Evolutionary conservation across 495 filamentous ascomycete genomes (phyloP).

Genomic region (Neurospora sp.): DNA sequence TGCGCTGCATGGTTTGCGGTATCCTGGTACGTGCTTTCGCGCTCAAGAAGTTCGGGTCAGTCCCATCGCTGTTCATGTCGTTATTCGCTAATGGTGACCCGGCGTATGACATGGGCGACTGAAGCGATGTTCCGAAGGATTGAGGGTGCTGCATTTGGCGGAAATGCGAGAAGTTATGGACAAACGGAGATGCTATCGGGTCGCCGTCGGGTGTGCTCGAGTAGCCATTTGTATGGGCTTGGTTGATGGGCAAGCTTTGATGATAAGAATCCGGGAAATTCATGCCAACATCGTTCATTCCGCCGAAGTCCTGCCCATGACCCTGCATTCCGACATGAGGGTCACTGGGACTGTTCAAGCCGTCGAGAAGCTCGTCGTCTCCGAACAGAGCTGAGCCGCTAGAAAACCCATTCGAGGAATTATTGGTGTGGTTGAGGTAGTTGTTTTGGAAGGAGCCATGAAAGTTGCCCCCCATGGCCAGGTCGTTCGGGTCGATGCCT

Average conservation of each 20-base stretch:
- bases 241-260: constrained; percentile 37
- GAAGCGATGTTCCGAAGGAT: constrained; percentile 38
- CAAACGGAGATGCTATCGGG: constrained; percentile 79
- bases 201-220: constrained; percentile 81
- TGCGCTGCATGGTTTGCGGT: constrained; percentile 53
- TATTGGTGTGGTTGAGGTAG: constrained; percentile 26
- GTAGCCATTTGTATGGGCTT: constrained; percentile 57
- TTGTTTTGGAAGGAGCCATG: constrained; percentile 30
- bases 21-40: constrained; percentile 44
- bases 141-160: constrained; percentile 49
- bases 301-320: constrained; percentile 38
- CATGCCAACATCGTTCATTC: constrained; percentile 38
- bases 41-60: constrained; percentile 43
- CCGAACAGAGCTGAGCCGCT: constrained; percentile 43
- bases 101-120: constrained; percentile 41
- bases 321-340: constrained; percentile 35
- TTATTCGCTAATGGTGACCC: constrained; percentile 42
- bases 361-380: constrained; percentile 57
- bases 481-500: constrained; percentile 76
- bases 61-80: constrained; percentile 45
- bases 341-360: constrained; percentile 38
- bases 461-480: constrained; percentile 52
- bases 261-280: constrained; percentile 29
- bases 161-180: constrained; percentile 65
- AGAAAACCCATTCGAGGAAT: constrained; percentile 24